Percentiles rank a stretch among this genome's conserved stretches.
Conservation (phyloP, 306 rosid species). For the Aeschynomene evenia region DNA sequence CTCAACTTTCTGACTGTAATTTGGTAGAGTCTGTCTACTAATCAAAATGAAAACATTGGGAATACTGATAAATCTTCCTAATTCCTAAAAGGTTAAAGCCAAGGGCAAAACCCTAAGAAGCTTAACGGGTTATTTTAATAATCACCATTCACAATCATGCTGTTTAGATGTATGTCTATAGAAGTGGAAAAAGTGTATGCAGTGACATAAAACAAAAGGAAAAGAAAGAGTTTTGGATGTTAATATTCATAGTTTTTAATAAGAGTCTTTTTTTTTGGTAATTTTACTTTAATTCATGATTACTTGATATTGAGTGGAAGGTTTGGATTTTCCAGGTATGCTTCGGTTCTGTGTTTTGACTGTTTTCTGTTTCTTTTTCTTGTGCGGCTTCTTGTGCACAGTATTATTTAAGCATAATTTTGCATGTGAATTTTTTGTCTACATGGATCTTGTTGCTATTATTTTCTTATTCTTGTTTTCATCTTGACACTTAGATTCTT, state of each 20-base stretch:
- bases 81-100: not conserved
- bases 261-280: conserved; percentile 19
- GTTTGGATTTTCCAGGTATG: conserved; percentile 20
- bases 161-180: conserved; percentile 10
- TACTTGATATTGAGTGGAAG: conserved; percentile 5
- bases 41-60: not conserved
- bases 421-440: not conserved
- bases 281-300: conserved; percentile 1
- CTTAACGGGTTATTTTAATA: not conserved
- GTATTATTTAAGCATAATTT: conserved; percentile 8
- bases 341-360: not conserved
- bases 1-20: not conserved
- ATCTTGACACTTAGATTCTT: conserved; percentile 8
- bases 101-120: not conserved
- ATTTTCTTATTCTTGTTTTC: not conserved
- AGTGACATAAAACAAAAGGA: not conserved
- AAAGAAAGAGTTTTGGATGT: not conserved
- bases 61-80: conserved; percentile 3
- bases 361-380: conserved; percentile 22
- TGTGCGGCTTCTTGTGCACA: not conserved
- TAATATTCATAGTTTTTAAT: not conserved
- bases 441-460: not conserved
- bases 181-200: not conserved
- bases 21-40: not conserved
- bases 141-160: conserved; percentile 10